Evolutionary conservation across 345 rosid genomes (phyloP).

Genomic region (Aquilaria malaccensis): DNA sequence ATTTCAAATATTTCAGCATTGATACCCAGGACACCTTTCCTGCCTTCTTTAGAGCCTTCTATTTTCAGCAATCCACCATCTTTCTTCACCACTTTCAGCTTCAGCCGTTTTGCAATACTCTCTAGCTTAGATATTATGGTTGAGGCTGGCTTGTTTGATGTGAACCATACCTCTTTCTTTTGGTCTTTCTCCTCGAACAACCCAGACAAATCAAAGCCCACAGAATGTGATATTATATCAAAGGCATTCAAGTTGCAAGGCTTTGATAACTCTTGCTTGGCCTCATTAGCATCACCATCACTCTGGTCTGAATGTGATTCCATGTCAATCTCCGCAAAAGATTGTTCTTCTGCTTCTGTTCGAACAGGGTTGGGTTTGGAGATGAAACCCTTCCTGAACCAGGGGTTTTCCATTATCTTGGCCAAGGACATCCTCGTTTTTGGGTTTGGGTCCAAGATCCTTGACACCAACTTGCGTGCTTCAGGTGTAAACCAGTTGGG

Average conservation of each 20-base stretch:
- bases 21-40: slow-evolving; percentile 3
- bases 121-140: slow-evolving; percentile 5
- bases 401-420: slow-evolving; percentile 2
- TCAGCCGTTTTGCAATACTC: slow-evolving; percentile 7
- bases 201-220: slow-evolving; percentile 8
- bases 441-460: slow-evolving; percentile 8
- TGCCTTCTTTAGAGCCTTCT: slow-evolving; percentile 7
- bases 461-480: slow-evolving; percentile 13
- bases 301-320: too few relatives aligned
- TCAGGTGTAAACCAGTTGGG: slow-evolving; percentile 13
- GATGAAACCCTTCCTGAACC: slow-evolving; percentile 10
- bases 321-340: too few relatives aligned
- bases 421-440: slow-evolving; percentile 8
- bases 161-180: slow-evolving; percentile 8
- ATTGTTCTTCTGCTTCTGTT: too few relatives aligned
- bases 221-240: slow-evolving; percentile 8
- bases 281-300: slow-evolving; percentile 3
- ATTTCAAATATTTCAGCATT: slow-evolving; percentile 14
- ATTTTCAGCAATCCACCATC: slow-evolving; percentile 9
- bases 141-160: slow-evolving; percentile 4
- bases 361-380: too few relatives aligned
- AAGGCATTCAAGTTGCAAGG: slow-evolving; percentile 11
- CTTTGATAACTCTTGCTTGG: slow-evolving; percentile 9
- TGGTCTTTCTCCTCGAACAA: neutral
- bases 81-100: slow-evolving; percentile 4